Percentiles rank a stretch among this genome's conserved stretches.
Conservation (phyloP, 2,329 filamentous ascomycete species). For the Aspergillus aculeatus region DNA sequence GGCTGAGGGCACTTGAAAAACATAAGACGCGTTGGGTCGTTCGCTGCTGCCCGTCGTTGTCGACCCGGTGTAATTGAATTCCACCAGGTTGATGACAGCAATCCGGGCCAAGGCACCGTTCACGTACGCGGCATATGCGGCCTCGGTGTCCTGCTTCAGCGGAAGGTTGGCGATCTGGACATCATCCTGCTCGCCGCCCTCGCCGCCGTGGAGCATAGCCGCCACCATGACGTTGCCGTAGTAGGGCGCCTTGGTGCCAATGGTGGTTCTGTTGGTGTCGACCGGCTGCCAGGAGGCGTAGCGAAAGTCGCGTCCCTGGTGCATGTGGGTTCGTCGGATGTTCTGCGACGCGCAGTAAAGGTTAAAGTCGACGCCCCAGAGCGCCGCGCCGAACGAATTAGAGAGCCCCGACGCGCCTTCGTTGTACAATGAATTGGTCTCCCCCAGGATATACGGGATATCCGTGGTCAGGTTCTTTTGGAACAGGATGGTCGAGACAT, state of each 20-base stretch:
- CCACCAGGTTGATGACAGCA: constrained; percentile 58
- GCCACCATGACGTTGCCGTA: constrained; percentile 63
- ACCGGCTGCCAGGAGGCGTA: constrained; percentile 63
- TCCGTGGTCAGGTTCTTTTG: constrained; percentile 25
- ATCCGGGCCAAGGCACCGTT: constrained; percentile 47
- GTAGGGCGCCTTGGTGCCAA: constrained; percentile 63
- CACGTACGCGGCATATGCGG: constrained; percentile 47
- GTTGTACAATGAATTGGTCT: constrained; percentile 63
- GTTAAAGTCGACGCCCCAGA: constrained; percentile 65
- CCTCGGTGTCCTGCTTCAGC: constrained; percentile 42
- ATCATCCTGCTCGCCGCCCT: constrained; percentile 22
- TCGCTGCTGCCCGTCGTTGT: constrained; percentile 11
- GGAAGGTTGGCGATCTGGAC: constrained; percentile 53
- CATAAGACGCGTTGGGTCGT: constrained; percentile 23
- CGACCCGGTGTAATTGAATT: constrained; percentile 51
- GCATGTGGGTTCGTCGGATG: constrained; percentile 61
- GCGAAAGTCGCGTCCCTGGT: constrained; percentile 63
- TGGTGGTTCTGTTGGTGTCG: constrained; percentile 48
- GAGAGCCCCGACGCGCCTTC: constrained; percentile 62
- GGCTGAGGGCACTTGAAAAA: constrained; percentile 26
- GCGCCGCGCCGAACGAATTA: constrained; percentile 64
- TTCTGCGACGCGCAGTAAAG: constrained; percentile 57
- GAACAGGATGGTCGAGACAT: constrained; percentile 48
- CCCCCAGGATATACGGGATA: constrained; percentile 58
- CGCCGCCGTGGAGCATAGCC: constrained; percentile 49